A percentile compares a stretch with the other conserved stretches of the same genome.
Evolutionary conservation across 75 land plant genomes (phyloP).

Genomic region (Sequoiadendron giganteum): DNA sequence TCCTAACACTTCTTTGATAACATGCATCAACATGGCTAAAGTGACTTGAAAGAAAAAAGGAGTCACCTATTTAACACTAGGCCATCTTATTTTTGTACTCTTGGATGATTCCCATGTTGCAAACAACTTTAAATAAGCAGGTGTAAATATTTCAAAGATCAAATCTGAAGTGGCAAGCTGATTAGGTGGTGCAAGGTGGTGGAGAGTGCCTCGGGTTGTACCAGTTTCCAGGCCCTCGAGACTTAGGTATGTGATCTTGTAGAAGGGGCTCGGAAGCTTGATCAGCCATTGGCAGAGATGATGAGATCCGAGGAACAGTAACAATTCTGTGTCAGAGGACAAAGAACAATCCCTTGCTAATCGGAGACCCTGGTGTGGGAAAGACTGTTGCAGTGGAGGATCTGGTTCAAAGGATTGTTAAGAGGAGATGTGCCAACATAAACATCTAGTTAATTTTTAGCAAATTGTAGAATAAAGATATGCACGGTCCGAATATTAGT

Average conservation of each 20-base stretch:
- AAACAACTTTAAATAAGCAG: slow-evolving; percentile 71
- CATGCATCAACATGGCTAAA: slow-evolving; percentile 72
- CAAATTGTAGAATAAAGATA: too few species aligned
- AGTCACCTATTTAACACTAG: slow-evolving; percentile 83
- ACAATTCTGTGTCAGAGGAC: slow-evolving; percentile 87
- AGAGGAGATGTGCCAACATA: slow-evolving; percentile 92
- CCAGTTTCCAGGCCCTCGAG: slow-evolving; percentile 86
- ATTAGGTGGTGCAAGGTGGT: slow-evolving; percentile 83
- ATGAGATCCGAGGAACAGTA: slow-evolving; percentile 82
- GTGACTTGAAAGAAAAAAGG: slow-evolving; percentile 76
- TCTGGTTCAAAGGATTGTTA: slow-evolving; percentile 85
- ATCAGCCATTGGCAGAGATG: slow-evolving; percentile 96
- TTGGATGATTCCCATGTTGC: slow-evolving; percentile 75
- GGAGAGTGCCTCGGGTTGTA: slow-evolving; percentile 84
- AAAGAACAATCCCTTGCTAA: slow-evolving; percentile 93
- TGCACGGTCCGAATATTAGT: too few species aligned
- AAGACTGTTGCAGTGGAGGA: slow-evolving; percentile 96
- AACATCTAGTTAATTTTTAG: too few species aligned
- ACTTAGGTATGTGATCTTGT: slow-evolving; percentile 95
- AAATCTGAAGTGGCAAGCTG: slow-evolving; percentile 74
- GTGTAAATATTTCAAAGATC: slow-evolving; percentile 53
- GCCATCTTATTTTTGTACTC: slow-evolving; percentile 74
- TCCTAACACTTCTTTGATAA: slow-evolving; percentile 26
- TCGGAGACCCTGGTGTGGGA: slow-evolving; percentile 98
- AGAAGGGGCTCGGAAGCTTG: slow-evolving; percentile 90